Percentiles rank a stretch among this genome's conserved stretches.
Conservation (phyloP, 352 stramenopile species). For the Phytophthora ohioensis region DNA sequence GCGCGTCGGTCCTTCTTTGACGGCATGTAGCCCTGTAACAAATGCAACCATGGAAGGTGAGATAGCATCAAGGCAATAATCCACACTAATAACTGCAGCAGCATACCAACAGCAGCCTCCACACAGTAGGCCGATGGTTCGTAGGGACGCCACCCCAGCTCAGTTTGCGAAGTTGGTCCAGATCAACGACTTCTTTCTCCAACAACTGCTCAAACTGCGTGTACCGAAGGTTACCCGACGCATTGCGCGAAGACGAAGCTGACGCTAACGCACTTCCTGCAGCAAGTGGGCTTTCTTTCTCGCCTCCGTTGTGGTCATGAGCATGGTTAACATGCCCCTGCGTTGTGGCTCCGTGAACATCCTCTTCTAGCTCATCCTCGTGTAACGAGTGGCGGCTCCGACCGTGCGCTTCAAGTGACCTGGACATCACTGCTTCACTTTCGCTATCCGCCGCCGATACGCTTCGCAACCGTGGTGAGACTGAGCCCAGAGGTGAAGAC, state of each 20-base stretch:
- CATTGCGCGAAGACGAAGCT: slow-evolving; percentile 58
- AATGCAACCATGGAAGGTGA: slow-evolving; percentile 1
- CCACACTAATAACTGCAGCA: background rate
- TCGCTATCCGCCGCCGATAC: slow-evolving; percentile 35
- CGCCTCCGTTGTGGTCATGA: slow-evolving; percentile 11
- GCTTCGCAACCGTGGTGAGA: slow-evolving; percentile 29
- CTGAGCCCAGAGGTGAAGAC: slow-evolving; percentile 39
- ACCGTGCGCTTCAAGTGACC: slow-evolving; percentile 30
- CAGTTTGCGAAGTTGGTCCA: slow-evolving; percentile 90
- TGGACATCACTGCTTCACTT: slow-evolving; percentile 36
- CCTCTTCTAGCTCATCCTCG: slow-evolving; percentile 36
- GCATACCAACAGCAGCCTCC: slow-evolving; percentile 95
- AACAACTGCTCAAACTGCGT: slow-evolving; percentile 79
- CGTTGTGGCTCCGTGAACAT: slow-evolving; percentile 6
- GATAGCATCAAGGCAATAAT: background rate
- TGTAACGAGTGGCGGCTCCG: slow-evolving; percentile 32
- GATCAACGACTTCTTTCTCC: slow-evolving; percentile 83
- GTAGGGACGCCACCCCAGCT: slow-evolving; percentile 94
- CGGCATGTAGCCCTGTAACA: slow-evolving; percentile 93
- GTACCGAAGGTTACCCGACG: slow-evolving; percentile 71
- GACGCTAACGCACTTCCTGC: slow-evolving; percentile 3
- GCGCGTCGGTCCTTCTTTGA: slow-evolving; percentile 92
- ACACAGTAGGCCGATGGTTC: slow-evolving; percentile 89
- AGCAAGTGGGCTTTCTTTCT: slow-evolving; percentile 13
- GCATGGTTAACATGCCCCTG: slow-evolving; percentile 14